Evolutionary conservation across 2,329 filamentous ascomycete species (phyloP), one percentile per base, ranked within the genome.

Genomic region (Ophiostoma quercus): DNA sequence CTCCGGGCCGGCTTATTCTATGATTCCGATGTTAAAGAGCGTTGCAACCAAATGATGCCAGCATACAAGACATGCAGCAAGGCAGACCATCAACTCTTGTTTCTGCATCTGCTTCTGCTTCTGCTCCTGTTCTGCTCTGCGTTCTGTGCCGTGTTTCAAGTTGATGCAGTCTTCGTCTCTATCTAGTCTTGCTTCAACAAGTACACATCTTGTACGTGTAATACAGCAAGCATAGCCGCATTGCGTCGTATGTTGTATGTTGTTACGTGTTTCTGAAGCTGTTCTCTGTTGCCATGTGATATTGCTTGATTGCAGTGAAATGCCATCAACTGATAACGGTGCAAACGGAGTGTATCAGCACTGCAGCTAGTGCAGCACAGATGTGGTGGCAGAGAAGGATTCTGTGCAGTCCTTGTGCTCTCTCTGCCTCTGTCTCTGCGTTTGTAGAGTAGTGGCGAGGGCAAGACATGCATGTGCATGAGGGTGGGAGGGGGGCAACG

Each of bases 401-500:
- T 32, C 11, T 62, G 57, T 60, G 9, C 47, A 5, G 41, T 43
- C 41, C 47, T 54, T 5, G 37, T 39, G 25, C 25, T 29, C n/a
- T n/a, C n/a, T n/a, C n/a, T n/a, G n/a, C n/a, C n/a, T n/a, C 37
- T 54, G 47, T 54, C 19, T n/a, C 43, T 16, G 43, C 16, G 16
- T 19, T 4, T 9, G 6, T 51, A 37, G 29, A 22, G 62, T 65
- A 2, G n/a, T 19, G 22, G 32, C 29, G 19, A 5, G 34, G 14
- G 43, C 43, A 65, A 65, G 60, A 65, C 60, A 34, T 65, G 60
- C 60, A 65, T 39, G 39, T 16, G 34, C n/a, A 51, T 51, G 22
- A 25, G 22, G 4, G 37, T 43, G n/a, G 65, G 65, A 66, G 65
- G 65, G 65, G n/a, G 37, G 65, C 65, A 43, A 66, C 65, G 65